A percentile compares a stretch with the other conserved stretches of the same genome.
Conservation (phyloP, 2,329 filamentous ascomycete genomes). For the Ilyonectria sp. region DNA sequence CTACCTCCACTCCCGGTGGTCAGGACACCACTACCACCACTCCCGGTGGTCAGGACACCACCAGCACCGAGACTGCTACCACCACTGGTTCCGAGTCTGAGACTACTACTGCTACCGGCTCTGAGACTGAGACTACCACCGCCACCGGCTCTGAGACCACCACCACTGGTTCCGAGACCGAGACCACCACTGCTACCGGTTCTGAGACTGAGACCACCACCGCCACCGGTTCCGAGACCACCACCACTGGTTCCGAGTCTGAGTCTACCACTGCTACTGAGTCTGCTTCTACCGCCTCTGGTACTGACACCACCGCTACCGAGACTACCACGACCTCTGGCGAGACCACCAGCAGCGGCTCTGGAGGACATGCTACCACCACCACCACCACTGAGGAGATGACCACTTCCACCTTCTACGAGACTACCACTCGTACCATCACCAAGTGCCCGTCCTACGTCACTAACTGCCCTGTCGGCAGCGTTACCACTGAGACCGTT, state of each 20-base stretch:
- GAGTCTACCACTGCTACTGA: background rate
- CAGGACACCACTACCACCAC: background rate
- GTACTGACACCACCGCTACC: constrained; percentile 15
- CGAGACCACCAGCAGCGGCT: constrained; percentile 37
- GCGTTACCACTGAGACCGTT: constrained; percentile 50
- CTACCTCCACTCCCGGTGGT: background rate
- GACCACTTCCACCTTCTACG: constrained; percentile 44
- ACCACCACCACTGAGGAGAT: constrained; percentile 48
- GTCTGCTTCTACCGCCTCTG: constrained; percentile 9
- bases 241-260: background rate
- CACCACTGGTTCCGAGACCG: background rate
- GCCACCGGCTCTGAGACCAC: constrained; percentile 19
- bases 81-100: constrained; percentile 17
- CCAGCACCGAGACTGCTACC: constrained; percentile 27
- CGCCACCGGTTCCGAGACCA: background rate
- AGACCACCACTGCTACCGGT: background rate
- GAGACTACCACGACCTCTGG: constrained; percentile 45
- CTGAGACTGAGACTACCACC: constrained; percentile 15
- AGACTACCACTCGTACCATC: constrained; percentile 42
- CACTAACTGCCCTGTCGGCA: constrained; percentile 47
- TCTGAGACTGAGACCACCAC: background rate
- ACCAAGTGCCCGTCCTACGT: constrained; percentile 39
- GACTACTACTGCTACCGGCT: constrained; percentile 25
- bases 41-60: background rate
- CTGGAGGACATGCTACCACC: constrained; percentile 20